Evolutionary conservation across 2,329 filamentous ascomycete species (phyloP).

Genomic region (Daldinia sp.): DNA sequence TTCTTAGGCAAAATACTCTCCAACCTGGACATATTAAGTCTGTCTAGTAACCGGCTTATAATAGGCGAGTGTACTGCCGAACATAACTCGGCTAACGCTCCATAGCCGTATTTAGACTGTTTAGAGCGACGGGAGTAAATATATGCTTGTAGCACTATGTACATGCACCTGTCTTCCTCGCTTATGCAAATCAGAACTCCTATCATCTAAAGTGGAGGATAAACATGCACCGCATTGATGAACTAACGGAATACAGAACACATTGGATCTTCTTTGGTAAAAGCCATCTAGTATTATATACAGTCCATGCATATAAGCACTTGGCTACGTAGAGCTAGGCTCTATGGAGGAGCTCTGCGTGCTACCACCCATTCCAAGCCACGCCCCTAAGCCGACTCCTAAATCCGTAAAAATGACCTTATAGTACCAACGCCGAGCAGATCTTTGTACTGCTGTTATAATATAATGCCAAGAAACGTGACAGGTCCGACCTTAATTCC

Average conservation of each 20-base stretch:
- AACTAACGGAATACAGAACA: constrained; percentile 9
- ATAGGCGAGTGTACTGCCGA: constrained; percentile 29
- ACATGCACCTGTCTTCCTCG: constrained; percentile 17
- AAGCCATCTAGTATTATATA: constrained; percentile 24
- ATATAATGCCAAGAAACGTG: constrained; percentile 6
- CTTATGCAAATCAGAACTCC: constrained; percentile 31
- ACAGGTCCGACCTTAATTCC: constrained; percentile 12
- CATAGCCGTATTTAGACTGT: constrained; percentile 21
- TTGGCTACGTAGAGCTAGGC: constrained; percentile 12
- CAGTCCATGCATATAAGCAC: constrained; percentile 22
- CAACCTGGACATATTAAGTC: constrained; percentile 7
- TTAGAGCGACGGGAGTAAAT: constrained; percentile 10
- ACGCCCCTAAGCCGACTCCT: constrained; percentile 17
- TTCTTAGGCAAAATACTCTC: constrained; percentile 30
- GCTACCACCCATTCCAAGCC: constrained; percentile 25
- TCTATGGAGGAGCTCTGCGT: constrained; percentile 17
- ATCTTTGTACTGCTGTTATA: constrained; percentile 12
- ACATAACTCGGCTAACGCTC: constrained; percentile 30
- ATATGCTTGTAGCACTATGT: constrained; percentile 21
- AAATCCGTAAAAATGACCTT: constrained; percentile 14
- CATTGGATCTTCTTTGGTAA: constrained; percentile 6
- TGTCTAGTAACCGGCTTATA: constrained; percentile 15
- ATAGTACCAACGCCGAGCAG: constrained; percentile 19
- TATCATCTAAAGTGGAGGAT: constrained; percentile 16
- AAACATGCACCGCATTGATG: constrained; percentile 19